Evolutionary conservation across 83 land plant genomes (phyloP), one percentile per base, ranked within the genome.

Genomic region (Picea abies): DNA sequence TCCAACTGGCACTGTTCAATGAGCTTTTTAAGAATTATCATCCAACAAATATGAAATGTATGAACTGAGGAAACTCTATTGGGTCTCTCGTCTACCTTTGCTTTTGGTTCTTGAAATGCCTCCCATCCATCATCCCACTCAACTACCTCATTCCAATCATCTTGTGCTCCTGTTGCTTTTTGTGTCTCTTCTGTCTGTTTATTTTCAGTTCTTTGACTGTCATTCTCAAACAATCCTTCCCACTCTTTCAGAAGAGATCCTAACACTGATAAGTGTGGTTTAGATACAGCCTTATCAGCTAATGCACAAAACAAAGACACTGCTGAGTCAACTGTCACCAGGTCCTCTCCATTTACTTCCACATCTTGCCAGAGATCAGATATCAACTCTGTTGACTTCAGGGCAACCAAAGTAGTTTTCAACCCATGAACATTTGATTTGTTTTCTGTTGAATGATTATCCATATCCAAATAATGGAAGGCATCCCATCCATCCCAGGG

Each of bases 91-190:
- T 85, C 73, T 44, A 81, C 67, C 41, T 61, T 41, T 26, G 76
- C 52, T 75, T 83, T 77, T 63, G 83, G 83, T 32, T 92, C 94
- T 61, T 84, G 88, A 82, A 91, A 89, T 75, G 86, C 88, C 70
- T 95, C 98, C 98, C 98, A 95, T 2, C 96, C 98, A 67, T 91
- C 98, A 71, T 88, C 96, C 96, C 94, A 95, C 75, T 88, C 90
- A 68, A 63, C 83, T 77, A 90, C 89, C 76, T 39, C 78, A 69
- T 67, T 83, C 97, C 94, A 93, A 80, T 87, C 82, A 32, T 86
- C 87, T 25, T 44, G 81, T 66, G 5, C 84, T 76, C 78, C 84
- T 32, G 87, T 20, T 63, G 11, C 69, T 26, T 84, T 85, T 22
- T 80, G 25, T 29, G 84, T 77, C 1, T 70, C 76, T 22, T 80